Conservation (phyloP, 2,329 filamentous ascomycete genomes). For the Periglandula ipomoeae region DNA sequence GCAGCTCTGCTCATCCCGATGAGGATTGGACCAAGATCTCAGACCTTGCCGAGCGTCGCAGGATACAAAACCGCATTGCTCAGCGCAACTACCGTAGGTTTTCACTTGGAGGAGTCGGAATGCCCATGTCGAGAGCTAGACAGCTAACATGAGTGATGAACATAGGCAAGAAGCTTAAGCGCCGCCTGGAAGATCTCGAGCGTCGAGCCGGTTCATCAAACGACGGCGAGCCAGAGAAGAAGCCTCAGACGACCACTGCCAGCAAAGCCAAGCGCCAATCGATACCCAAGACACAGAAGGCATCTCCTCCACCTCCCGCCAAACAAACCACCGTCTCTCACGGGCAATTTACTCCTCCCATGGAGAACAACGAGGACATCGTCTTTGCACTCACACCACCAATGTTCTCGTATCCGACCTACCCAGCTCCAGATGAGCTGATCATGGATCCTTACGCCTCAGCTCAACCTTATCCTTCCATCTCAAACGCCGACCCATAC, state of each 20-base stretch:
- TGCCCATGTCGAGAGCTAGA: background rate
- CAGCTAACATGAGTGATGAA: background rate
- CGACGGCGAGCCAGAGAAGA: slow-evolving; percentile 36
- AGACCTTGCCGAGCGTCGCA: slow-evolving; percentile 83
- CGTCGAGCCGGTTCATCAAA: slow-evolving; percentile 55
- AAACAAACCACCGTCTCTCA: slow-evolving; percentile 32
- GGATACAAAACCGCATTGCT: slow-evolving; percentile 96
- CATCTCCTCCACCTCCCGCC: slow-evolving; percentile 20
- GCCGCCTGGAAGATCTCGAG: slow-evolving; percentile 77
- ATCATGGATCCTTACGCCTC: slow-evolving; percentile 51
- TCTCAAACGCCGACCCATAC: slow-evolving; percentile 43
- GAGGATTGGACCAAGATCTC: slow-evolving; percentile 99
- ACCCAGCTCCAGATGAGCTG: slow-evolving; percentile 57
- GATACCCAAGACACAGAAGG: slow-evolving; percentile 15
- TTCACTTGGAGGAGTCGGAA: background rate
- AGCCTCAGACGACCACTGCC: slow-evolving; percentile 21
- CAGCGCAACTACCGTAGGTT: slow-evolving; percentile 85
- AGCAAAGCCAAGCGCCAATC: slow-evolving; percentile 32
- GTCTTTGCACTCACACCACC: slow-evolving; percentile 63
- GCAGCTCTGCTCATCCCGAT: slow-evolving; percentile 85
- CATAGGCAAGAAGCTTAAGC: slow-evolving; percentile 85
- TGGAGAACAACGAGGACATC: slow-evolving; percentile 53
- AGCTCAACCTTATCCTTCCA: slow-evolving; percentile 40
- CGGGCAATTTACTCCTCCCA: slow-evolving; percentile 52
- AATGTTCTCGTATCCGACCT: slow-evolving; percentile 57